Evolutionary conservation across 1,284 basidiomycete species (phyloP), one percentile per base, ranked within the genome.

Genomic region (Gomphus bonarii): DNA sequence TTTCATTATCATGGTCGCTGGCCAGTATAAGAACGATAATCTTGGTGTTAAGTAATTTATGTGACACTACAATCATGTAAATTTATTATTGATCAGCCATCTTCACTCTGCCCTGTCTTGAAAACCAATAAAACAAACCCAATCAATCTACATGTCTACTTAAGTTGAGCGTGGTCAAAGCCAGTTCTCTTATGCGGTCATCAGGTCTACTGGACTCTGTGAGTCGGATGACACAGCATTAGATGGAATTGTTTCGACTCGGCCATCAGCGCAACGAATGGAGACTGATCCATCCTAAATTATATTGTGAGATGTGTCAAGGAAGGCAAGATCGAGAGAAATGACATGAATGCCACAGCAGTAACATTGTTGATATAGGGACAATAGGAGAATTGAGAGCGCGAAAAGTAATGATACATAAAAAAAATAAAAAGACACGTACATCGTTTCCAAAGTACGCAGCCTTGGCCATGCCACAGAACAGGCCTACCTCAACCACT

Each of bases 401-500:
- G 44, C 5, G n/a, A 33, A 33, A 50, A 18, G 28, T 33, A 20
- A 33, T 50, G 16, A 33, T 35, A 10, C 7, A 50, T 20, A 22
- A 36, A n/a, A n/a, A 12, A 40, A 3, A 6, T 8, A n/a, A 40
- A n/a, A 44, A n/a, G 10, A 25, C 14, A 67, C 75, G 60, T 59
- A 89, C 88, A 73, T 85, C 79, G 65, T 97, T 95, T 18, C 95
- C 95, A 73, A 98, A 99, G 77, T 98, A 99, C 10, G 95, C 95
- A 0, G 92, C 93, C 69, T 88, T 82, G n/a, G 89, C 92, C 79
- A 98, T 87, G 56, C 84, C 76, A 67, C 91, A 94, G 76, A 99
- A 99, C 22, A 99, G 72, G 0, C 97, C 97, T 35, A 98, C 97
- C 70, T 99, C 95, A 33, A 98, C 88, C 11, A 99, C 93, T 58